Conservation (phyloP, 78 protist genomes). For the Kipferlia bialata region DNA sequence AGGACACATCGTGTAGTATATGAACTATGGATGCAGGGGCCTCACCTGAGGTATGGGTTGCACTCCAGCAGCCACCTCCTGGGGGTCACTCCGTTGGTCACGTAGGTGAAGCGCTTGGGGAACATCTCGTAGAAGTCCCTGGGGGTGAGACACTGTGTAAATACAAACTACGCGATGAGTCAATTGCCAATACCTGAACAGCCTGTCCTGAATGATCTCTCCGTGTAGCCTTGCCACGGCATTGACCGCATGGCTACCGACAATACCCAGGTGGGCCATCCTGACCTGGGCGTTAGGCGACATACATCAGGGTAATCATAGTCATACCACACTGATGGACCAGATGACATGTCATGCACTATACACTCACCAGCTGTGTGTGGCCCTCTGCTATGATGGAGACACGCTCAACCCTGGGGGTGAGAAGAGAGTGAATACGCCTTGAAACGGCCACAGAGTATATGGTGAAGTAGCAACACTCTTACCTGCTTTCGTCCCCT, state of each 20-base stretch:
- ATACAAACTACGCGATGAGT: not conserved
- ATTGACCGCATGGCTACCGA: slow-evolving; percentile 70
- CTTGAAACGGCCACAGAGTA: no score
- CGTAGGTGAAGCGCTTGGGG: slow-evolving; percentile 69
- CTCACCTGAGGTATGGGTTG: slow-evolving; percentile 58
- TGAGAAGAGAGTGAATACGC: no score
- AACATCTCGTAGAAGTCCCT: slow-evolving; percentile 56
- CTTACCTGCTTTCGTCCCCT: slow-evolving; percentile 30
- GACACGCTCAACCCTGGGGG: slow-evolving; percentile 31
- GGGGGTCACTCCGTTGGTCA: slow-evolving; percentile 91
- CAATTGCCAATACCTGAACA: slow-evolving; percentile 19
- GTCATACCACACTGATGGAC: no score
- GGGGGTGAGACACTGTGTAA: slow-evolving; percentile 29
- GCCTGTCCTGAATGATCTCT: slow-evolving; percentile 51
- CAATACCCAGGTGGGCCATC: slow-evolving; percentile 80
- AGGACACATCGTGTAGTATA: not conserved
- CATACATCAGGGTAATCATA: no score
- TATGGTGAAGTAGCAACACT: no score
- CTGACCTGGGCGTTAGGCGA: no score
- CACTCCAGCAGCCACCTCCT: slow-evolving; percentile 77
- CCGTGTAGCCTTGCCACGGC: slow-evolving; percentile 89
- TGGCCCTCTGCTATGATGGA: slow-evolving; percentile 71
- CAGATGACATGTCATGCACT: no score
- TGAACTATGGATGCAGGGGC: no score
- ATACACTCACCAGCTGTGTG: no score